Evolutionary conservation across 352 stramenopile species (phyloP).

Genomic region (Globisporangium recalcitrans): DNA sequence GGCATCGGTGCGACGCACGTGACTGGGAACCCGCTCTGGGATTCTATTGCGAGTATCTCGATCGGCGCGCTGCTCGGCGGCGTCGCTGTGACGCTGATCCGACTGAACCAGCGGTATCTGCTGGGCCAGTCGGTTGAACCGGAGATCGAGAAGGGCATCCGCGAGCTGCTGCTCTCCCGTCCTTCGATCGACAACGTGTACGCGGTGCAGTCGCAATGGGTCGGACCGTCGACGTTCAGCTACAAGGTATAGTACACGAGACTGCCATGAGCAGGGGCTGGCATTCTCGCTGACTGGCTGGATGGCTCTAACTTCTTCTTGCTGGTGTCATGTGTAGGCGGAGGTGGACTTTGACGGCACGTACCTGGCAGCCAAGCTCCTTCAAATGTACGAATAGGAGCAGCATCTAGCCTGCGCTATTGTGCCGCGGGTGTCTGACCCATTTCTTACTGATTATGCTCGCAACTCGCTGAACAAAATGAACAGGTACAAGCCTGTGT

Average conservation of each 20-base stretch:
- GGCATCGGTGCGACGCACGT: slow-evolving; percentile 92
- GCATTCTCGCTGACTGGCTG: too few relatives aligned
- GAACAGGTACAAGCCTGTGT: slow-evolving; percentile 89
- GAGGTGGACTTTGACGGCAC: slow-evolving; percentile 99
- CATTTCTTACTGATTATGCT: not conserved
- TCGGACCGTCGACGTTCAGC: slow-evolving; percentile 96
- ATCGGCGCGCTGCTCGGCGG: slow-evolving; percentile 92
- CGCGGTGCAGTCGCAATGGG: slow-evolving; percentile 96
- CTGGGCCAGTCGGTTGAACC: slow-evolving; percentile 94
- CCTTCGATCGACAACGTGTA: slow-evolving; percentile 94
- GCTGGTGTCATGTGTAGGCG: slow-evolving; percentile 46
- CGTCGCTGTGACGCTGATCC: slow-evolving; percentile 91
- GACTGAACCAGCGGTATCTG: slow-evolving; percentile 96
- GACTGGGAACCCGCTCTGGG: slow-evolving; percentile 92
- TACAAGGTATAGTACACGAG: slow-evolving; percentile 89
- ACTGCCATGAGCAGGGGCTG: too few relatives aligned
- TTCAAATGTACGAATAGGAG: slow-evolving; percentile 58
- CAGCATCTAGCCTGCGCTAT: too few relatives aligned
- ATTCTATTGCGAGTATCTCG: slow-evolving; percentile 93
- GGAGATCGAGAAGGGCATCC: slow-evolving; percentile 85
- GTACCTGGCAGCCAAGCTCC: slow-evolving; percentile 93
- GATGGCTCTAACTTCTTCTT: not conserved
- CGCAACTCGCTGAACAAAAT: not conserved
- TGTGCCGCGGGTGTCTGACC: too few relatives aligned
- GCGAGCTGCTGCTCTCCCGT: slow-evolving; percentile 68